Conservation (phyloP, 1,139 yeast genomes). For the Debaryomyces nepalensis region DNA sequence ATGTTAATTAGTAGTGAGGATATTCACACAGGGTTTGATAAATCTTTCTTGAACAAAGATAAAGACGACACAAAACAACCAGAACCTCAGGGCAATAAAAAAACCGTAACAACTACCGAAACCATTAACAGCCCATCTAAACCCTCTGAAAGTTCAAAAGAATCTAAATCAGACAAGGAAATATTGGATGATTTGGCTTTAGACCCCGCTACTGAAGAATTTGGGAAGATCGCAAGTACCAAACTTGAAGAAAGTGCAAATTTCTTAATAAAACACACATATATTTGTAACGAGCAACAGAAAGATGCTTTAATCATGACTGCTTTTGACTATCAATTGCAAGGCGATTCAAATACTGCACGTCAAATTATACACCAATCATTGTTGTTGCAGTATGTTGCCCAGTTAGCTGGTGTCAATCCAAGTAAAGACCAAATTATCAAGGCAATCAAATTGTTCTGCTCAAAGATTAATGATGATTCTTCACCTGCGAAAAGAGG, state of each 20-base stretch:
- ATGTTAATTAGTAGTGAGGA: conserved; percentile 87
- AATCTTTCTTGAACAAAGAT: conserved; percentile 73
- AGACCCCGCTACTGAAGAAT: conserved; percentile 64
- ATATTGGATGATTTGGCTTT: conserved; percentile 41
- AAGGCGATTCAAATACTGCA: conserved; percentile 56
- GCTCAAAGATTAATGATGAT: conserved; percentile 60
- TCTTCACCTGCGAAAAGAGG: conserved; percentile 66
- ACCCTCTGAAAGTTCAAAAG: conserved; percentile 11
- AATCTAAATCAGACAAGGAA: conserved; percentile 27
- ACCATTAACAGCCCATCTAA: conserved; percentile 31
- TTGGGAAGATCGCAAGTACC: conserved; percentile 58
- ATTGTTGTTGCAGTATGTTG: conserved; percentile 74
- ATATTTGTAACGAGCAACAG: conserved; percentile 78
- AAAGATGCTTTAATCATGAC: conserved; percentile 93
- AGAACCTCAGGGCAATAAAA: conserved; percentile 13
- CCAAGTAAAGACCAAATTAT: conserved; percentile 40
- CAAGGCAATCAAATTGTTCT: conserved; percentile 69
- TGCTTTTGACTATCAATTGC: conserved; percentile 83
- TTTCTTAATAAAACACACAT: conserved; percentile 62
- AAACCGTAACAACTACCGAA: conserved; percentile 32
- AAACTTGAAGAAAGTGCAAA: conserved; percentile 54
- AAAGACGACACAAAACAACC: conserved; percentile 29
- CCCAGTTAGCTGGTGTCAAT: conserved; percentile 58
- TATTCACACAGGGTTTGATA: conserved; percentile 91
- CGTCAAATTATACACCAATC: conserved; percentile 78